A percentile compares a stretch with the other conserved stretches of the same genome.
Evolutionary conservation across 2,329 filamentous ascomycete genomes (phyloP).

Genomic region (Aureobasidium namibiae): DNA sequence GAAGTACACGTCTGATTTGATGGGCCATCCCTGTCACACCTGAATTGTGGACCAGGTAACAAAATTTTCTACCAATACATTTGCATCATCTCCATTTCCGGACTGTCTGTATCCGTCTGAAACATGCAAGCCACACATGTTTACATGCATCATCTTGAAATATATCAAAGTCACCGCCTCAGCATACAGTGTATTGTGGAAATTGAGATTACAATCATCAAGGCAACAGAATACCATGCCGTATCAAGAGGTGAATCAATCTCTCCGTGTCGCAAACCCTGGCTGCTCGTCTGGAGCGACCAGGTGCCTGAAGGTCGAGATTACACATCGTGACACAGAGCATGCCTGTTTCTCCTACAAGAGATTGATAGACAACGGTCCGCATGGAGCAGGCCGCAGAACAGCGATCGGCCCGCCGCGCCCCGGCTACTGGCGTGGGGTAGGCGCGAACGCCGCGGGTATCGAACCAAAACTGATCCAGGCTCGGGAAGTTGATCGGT

Average conservation of each 20-base stretch:
- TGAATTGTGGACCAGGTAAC: background rate
- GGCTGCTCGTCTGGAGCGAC: background rate
- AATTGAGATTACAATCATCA: background rate
- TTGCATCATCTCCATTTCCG: background rate
- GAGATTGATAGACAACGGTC: constrained; percentile 4
- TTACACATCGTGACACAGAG: background rate
- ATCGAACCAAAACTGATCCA: background rate
- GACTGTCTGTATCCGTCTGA: background rate
- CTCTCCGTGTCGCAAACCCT: background rate
- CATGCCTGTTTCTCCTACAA: background rate
- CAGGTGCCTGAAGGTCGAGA: background rate
- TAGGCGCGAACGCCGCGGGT: background rate
- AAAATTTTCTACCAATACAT: too few species aligned
- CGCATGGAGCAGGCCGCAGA: background rate
- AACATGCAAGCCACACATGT: background rate
- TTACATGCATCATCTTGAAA: background rate
- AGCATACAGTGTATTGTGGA: background rate
- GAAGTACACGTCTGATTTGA: background rate
- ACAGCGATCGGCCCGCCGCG: background rate
- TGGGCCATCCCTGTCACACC: too few species aligned
- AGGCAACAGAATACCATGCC: background rate
- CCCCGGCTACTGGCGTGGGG: background rate
- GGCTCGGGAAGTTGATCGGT: background rate
- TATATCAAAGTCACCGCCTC: background rate
- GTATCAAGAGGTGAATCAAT: background rate